Evolutionary conservation across 257 asterid genomes (phyloP).

Genomic region (Solanum bulbocastanum): DNA sequence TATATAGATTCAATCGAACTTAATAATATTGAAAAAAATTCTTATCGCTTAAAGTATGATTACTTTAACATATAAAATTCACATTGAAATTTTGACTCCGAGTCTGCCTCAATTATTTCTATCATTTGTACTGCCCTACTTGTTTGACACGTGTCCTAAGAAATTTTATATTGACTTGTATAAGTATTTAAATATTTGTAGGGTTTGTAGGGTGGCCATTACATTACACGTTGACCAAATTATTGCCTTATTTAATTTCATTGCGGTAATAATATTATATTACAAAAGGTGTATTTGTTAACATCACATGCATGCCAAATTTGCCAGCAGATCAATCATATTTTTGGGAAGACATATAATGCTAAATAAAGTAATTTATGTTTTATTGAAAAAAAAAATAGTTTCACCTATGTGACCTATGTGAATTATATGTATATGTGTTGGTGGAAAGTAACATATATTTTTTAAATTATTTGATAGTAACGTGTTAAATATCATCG

Average conservation of each 20-base stretch:
- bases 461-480: no score
- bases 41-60: background rate
- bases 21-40: background rate
- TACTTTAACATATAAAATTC: background rate
- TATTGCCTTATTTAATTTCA: background rate
- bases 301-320: constrained; percentile 28
- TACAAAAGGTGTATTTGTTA: background rate
- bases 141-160: background rate
- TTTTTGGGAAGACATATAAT: background rate
- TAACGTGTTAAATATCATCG: background rate
- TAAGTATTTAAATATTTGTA: background rate
- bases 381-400: background rate
- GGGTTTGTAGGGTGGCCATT: background rate
- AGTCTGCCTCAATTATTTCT: background rate
- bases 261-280: background rate
- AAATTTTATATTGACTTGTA: background rate
- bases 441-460: rapidly evolving
- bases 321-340: constrained; percentile 19
- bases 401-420: background rate
- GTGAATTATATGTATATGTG: background rate
- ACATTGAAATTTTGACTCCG: rapidly evolving
- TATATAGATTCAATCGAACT: background rate
- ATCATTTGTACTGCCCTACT: background rate
- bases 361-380: background rate
- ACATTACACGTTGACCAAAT: background rate